Conservation (phyloP, 2,329 filamentous ascomycete genomes). For the Phialemonium atrogriseum region DNA sequence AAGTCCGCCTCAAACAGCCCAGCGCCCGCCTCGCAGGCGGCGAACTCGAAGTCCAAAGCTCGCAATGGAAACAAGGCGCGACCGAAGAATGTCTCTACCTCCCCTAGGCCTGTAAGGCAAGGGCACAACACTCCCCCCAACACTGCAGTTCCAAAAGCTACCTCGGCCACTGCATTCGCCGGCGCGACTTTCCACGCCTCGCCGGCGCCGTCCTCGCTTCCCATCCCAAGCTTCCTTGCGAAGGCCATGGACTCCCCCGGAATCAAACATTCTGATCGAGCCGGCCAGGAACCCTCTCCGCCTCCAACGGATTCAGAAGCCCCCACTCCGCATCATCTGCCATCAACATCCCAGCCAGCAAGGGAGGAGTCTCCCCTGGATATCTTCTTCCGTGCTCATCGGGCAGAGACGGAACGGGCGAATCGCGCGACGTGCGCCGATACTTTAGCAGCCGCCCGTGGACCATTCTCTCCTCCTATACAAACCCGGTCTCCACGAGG, state of each 20-base stretch:
- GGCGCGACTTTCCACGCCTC: conserved; percentile 94
- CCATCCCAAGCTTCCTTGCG: conserved; percentile 78
- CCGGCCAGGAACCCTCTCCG: conserved; percentile 38
- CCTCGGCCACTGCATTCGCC: conserved; percentile 61
- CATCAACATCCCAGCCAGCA: conserved; percentile 20
- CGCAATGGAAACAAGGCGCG: conserved; percentile 22
- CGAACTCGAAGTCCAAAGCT: conserved; percentile 22
- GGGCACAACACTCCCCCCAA: conserved; percentile 37
- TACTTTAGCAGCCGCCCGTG: conserved; percentile 26
- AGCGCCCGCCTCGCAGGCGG: conserved; percentile 18
- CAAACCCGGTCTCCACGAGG: conserved; percentile 20
- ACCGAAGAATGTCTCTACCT: conserved; percentile 23
- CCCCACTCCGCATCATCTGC: conserved; percentile 32
- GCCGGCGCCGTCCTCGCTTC: conserved; percentile 80
- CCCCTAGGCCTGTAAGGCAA: conserved; percentile 31
- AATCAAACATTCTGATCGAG: conserved; percentile 31
- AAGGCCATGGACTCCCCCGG: conserved; percentile 61
- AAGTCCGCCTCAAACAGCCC: conserved; percentile 30
- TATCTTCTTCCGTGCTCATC: conserved; percentile 81
- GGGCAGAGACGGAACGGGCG: conserved; percentile 62
- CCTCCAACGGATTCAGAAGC: conserved; percentile 45
- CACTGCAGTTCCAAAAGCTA: conserved; percentile 33
- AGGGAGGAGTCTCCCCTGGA: conserved; percentile 72
- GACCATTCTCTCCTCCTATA: conserved; percentile 44
- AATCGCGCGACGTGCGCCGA: conserved; percentile 44